Base-by-base conservation (phyloP, 2,329 filamentous ascomycete genomes). In the Xylariaceae sp. region DNA sequence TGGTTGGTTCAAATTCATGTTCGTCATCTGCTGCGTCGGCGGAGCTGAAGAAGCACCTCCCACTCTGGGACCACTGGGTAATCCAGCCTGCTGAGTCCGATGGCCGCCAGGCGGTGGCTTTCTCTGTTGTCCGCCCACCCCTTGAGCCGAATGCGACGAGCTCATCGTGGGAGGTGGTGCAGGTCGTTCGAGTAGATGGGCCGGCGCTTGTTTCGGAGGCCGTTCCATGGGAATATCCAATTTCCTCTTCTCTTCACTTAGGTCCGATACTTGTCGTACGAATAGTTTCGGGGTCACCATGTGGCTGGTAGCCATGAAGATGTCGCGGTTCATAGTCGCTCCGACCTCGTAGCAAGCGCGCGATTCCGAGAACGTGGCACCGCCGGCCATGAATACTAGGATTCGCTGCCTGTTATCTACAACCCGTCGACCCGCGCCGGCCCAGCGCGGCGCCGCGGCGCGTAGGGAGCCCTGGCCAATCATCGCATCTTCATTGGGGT, bases 361-460 rank as follows among this genome's bases (percentile, higher is more conserved):
- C 23, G 88, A 79, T 68, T 98, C 93, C 5, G 88, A 90, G 64
- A 92, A 95, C 0, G 93, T 97, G 17, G 93, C 93, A 36, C 93
- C 93, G 38, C 93, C 93, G 1, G 92, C 93, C 77, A 97, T 85
- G 64, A 95, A 97, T 14, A 97, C 84, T 48, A 98, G 87, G 43
- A 97, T 78, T 42, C 93, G 83, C 64, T 98, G 93, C 42, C 86
- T 82, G 54, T 91, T 94, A 63, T 97, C 92, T 49, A 75, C 80
- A 48, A 73, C 83, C 22, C 82, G 79, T 37, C 85, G 77, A 35
- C 89, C 83, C 8, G 87, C 85, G 42, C 88, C 88, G 2, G 93
- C 93, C 93, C 93, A 98, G 34, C 91, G 95, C 2, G 92, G 93
- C 60, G 95, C 94, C 14, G 90, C 90, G 8, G 88, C 88, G 47